Evolutionary conservation across 495 filamentous ascomycete genomes (phyloP).

Genomic region (Aspergillus haitiensis): DNA sequence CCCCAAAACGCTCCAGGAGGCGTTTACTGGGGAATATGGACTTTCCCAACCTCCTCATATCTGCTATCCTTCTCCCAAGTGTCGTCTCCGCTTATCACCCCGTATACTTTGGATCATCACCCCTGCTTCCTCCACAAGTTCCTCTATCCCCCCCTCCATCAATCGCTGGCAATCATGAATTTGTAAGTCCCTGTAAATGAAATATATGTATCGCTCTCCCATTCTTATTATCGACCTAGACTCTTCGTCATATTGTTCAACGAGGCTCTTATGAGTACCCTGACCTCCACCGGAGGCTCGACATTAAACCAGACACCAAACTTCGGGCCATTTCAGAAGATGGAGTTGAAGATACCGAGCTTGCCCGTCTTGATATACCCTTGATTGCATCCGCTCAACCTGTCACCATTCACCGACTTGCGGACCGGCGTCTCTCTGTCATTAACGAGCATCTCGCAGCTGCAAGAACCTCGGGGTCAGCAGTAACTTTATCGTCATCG

Average conservation of each 20-base stretch:
- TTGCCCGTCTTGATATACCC: slow-evolving; percentile 28
- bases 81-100: no score
- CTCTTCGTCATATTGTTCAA: slow-evolving; percentile 85
- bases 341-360: slow-evolving; percentile 47
- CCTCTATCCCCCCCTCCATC: neutral
- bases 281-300: slow-evolving; percentile 68
- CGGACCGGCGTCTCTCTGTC: slow-evolving; percentile 69
- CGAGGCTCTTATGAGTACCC: slow-evolving; percentile 78
- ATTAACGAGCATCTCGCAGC: slow-evolving; percentile 74
- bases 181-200: slow-evolving; percentile 31
- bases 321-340: slow-evolving; percentile 68
- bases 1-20: no score
- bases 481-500: slow-evolving; percentile 58
- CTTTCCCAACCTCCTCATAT: no score
- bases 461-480: slow-evolving; percentile 61
- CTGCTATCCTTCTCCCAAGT: no score
- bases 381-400: slow-evolving; percentile 59
- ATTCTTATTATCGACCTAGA: slow-evolving; percentile 47
- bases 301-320: slow-evolving; percentile 63
- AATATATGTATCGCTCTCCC: neutral
- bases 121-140: slow-evolving; percentile 4
- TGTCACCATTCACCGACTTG: slow-evolving; percentile 73
- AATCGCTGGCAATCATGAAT: slow-evolving; percentile 32
- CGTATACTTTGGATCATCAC: neutral
- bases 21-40: no score